A percentile compares a stretch with the other conserved stretches of the same genome.
phyloP scores from a whole-genome alignment of 352 stramenopile genomes.

The Peronospora destructor region DNA sequence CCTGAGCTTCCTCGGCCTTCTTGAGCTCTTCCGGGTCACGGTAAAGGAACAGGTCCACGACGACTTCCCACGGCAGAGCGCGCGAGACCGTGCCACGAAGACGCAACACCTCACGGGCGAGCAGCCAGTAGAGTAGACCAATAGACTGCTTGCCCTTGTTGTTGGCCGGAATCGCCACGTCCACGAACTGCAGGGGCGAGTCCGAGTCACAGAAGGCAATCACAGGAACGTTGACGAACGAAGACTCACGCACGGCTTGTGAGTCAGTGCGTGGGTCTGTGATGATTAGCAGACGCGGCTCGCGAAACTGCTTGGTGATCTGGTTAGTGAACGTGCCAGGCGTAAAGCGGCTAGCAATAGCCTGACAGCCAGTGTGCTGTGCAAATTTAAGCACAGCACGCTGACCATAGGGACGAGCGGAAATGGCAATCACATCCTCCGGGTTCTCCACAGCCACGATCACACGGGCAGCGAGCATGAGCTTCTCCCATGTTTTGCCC shows the following conservation, averaged over 20 bases:
- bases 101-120: constrained; percentile 97
- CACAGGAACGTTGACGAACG: constrained; percentile 99
- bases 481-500: constrained; percentile 99
- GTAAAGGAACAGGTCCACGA: constrained; percentile 99
- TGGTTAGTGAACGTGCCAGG: constrained; percentile 99
- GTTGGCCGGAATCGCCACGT: constrained; percentile 99
- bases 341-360: constrained; percentile 98
- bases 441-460: constrained; percentile 99
- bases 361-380: constrained; percentile 97
- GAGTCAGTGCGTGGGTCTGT: constrained; percentile 98
- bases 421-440: constrained; percentile 98
- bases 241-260: constrained; percentile 95
- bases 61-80: constrained; percentile 94
- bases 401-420: constrained; percentile 97
- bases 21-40: constrained; percentile 99
- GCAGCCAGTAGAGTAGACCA: constrained; percentile 99
- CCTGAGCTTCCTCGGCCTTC: constrained; percentile 96
- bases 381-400: constrained; percentile 99
- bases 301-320: constrained; percentile 99
- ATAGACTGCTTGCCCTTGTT: constrained; percentile 99
- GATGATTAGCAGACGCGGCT: constrained; percentile 98
- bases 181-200: constrained; percentile 98
- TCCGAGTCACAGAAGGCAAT: constrained; percentile 99
- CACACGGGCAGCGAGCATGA: constrained; percentile 98
- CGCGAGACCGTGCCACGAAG: constrained; percentile 95